Base-by-base conservation (phyloP, 106 monocot species). In the Platanthera zijinensis region DNA sequence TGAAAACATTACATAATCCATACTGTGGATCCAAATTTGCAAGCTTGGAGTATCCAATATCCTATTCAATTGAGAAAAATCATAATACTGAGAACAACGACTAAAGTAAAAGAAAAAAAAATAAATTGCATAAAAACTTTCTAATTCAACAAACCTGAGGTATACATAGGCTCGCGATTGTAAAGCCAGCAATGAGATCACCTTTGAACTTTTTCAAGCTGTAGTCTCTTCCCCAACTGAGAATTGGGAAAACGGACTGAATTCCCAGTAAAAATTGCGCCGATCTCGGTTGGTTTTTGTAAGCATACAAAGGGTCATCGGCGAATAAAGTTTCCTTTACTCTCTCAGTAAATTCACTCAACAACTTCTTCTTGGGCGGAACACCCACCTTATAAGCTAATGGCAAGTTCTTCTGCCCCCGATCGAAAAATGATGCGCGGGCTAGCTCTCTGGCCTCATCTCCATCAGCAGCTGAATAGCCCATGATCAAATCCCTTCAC, bases 141-240 rank as follows among this genome's bases (percentile, higher is more conserved):
- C 6, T 1, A 61, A 3, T 8, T 30, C 17, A 32, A 63, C 22
- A 54, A 80, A 99, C 99, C 90, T 99, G 99, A 75, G 99, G 99
- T 71, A 99, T 94, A 52, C 92, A 89, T 0, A 99, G 86, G 74
- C 94, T 99, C 56, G 99, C 99, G 76, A 99, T 94, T 45, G 99
- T 99, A 51, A 99, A 82, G 6, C 99, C 99, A 18, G 94, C 83
- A 78, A 99, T 87, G 12, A 92, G 17, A 78, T 99, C 99, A n/a
- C 99, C 88, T 78, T 83, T 92, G 57, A 99, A 84, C 73, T 87
- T 88, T 8, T 30, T 61, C 2, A 94, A 48, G 32, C 76, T 86
- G 84, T 99, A 99, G 7, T 84, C 49, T 56, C 86, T 85, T 3
- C 84, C 92, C 96, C 96, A 96, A 5, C 78, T 77, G 22, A 96